Evolutionary conservation across 768 basidiomycete genomes (phyloP), one percentile per base, ranked within the genome.

Genomic region (Leccinum subgranulosum): DNA sequence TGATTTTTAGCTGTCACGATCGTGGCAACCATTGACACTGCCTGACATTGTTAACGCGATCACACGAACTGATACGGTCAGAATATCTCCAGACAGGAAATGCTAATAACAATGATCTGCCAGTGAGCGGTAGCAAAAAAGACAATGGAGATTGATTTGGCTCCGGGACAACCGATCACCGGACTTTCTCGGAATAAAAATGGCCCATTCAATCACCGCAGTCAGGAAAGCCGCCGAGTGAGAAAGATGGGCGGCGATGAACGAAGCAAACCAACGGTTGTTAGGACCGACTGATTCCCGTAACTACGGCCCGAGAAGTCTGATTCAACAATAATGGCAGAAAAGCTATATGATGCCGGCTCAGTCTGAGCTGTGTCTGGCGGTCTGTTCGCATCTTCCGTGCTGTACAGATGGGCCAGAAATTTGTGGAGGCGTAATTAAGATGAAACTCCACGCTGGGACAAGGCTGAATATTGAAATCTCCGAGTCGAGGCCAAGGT

Each of bases 31-130:
- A 49, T 43, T 23, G 56, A 19, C 56, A 29, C 15, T 27, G 29
- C 43, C 31, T 57, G 46, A 31, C 31, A 19, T 9, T 25, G 2
- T n/a, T 9, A 15, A 47, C 28, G 11, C 28, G 48, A 51, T 39
- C 17, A 6, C 47, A 25, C 15, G 9, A 17, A 48, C 29, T 31
- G 14, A 31, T 23, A 5, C 12, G 19, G 41, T 6, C 27, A 49
- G 47, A 58, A 49, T 28, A 45, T 21, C 11, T 27, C 29, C 31
- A 47, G 45, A 57, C 49, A 58, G 56, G 46, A 59, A 50, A 46
- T 46, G 58, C 21, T 56, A 59, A 28, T n/a, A 28, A 58, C 7
- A 19, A 15, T 25, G 21, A 57, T 19, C 41, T 15, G 23, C 23
- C 23, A 23, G 23, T 23, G 55, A 33, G 9, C 41, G 28, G 33